Evolutionary conservation across 225 moss, liverwort and hornwort genomes (phyloP), one percentile per base, ranked within the genome.

Genomic region (Pleurozium schreberi): DNA sequence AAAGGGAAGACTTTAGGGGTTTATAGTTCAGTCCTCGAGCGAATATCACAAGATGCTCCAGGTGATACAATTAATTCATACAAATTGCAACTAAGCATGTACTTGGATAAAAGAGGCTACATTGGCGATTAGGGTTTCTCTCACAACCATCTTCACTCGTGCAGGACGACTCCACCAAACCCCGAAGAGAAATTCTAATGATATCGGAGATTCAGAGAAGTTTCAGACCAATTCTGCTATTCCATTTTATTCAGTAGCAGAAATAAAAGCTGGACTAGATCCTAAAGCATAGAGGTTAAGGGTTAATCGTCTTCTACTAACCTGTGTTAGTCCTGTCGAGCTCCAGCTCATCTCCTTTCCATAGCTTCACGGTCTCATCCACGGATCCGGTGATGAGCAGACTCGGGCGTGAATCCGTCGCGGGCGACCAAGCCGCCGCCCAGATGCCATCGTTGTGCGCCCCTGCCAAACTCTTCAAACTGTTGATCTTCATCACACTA

Each of bases 331-430:
- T 97, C 33, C 95, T 95, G 84, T 97, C 95, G 91, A 94, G 88
- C 86, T 96, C 99, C 79, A 99, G 92, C 87, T 99, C 97, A 86
- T 99, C 99, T 34, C 99, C 99, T 88, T 92, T 97, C 99, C 99
- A 99, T 52, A 97, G 66, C 88, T 97, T 99, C 87, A 97, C 97
- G 11, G 93, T 99, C 93, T 97, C 97, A 76, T 99, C 99, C 63
- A 97, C 97, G 13, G 97, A 99, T 40, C 99, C 99, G 6, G 99
- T 99, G 82, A 99, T 95, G 74, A 99, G 92, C 84, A 97, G 71
- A 5, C 92, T 90, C 31, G 93, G 88, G 57, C 93, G 94, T 27
- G 96, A 95, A 16, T 91, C 96, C 34, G 99, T 97, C 27, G 94
- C 96, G 38, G 97, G 95, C 65, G 96, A 95, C 99, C 99, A 99